Percentiles rank a stretch among this genome's conserved stretches.
These are phyloP conservation scores for Amphicarpaea edgeworthii DNA, from an alignment of 306 rosid genomes.

Conservation along the genomic window DNA sequence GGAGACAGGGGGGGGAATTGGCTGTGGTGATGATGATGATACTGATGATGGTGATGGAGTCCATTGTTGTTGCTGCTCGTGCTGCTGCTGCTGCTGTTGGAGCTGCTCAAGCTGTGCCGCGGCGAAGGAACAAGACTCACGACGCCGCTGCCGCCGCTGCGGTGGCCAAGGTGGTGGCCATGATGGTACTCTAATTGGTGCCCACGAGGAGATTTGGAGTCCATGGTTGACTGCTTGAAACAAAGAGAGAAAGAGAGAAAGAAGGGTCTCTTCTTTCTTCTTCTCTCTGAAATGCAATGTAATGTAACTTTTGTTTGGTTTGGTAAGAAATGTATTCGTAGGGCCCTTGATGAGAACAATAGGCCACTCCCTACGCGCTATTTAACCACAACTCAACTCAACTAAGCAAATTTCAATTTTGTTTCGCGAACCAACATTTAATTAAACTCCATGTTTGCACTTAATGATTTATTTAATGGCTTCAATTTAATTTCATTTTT, in stretches of 20 bases:
- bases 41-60: too few relatives aligned
- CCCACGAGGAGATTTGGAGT: constrained; percentile 51
- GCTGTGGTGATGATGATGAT: too few relatives aligned
- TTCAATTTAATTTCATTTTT: too few relatives aligned
- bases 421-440: too few relatives aligned
- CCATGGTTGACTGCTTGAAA: constrained; percentile 55
- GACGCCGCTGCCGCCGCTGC: constrained; percentile 11
- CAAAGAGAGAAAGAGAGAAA: background rate
- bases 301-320: constrained; percentile 54
- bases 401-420: too few relatives aligned
- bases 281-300: background rate
- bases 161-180: background rate
- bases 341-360: constrained; percentile 30
- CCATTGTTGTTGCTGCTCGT: constrained; percentile 51
- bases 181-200: constrained; percentile 41
- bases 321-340: constrained; percentile 68
- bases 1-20: constrained; percentile 9
- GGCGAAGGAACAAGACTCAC: constrained; percentile 42
- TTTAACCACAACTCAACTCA: too few relatives aligned
- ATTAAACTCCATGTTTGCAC: too few relatives aligned
- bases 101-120: constrained; percentile 39
- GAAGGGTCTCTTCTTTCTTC: too few relatives aligned
- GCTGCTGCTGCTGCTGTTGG: constrained; percentile 36
- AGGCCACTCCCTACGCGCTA: constrained; percentile 51
- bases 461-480: too few relatives aligned